Conservation (phyloP, 2,329 filamentous ascomycete species). For the Penicillium brasilianum region DNA sequence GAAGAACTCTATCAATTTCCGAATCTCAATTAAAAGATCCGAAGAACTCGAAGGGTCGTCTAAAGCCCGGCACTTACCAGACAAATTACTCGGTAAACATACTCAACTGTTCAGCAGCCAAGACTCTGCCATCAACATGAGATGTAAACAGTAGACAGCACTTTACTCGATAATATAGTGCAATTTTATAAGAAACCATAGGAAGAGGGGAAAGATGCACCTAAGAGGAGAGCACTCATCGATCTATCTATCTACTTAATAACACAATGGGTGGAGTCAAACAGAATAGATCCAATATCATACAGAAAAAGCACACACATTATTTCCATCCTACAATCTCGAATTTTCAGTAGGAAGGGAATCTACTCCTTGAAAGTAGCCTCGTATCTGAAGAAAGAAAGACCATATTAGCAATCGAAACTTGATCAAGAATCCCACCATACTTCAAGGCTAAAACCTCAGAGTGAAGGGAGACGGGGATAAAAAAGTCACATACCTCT, state of each 20-base stretch:
- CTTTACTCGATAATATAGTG: not conserved
- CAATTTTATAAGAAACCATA: not conserved
- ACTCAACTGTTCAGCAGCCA: not conserved
- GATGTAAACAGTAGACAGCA: not conserved
- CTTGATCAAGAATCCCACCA: not conserved
- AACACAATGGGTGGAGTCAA: constrained; percentile 7
- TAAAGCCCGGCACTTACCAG: not conserved
- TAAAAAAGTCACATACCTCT: constrained; percentile 74
- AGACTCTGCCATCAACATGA: not conserved
- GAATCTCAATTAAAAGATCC: too few relatives aligned
- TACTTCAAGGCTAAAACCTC: not conserved
- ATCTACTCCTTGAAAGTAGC: constrained; percentile 39
- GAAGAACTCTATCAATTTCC: too few relatives aligned
- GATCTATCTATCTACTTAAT: constrained; percentile 6
- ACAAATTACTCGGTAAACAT: too few relatives aligned
- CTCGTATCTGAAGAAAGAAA: constrained; percentile 41
- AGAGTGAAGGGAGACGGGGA: constrained; percentile 27
- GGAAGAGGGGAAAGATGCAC: not conserved
- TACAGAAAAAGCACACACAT: constrained; percentile 13
- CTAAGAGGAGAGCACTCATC: constrained; percentile 5
- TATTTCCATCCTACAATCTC: not conserved
- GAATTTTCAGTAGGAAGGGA: not conserved
- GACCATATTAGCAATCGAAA: constrained; percentile 10
- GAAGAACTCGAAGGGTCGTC: not conserved
- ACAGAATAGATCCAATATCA: constrained; percentile 15